phyloP scores from a whole-genome alignment of 345 rosid species.

The Eucalyptus tenuipes region DNA sequence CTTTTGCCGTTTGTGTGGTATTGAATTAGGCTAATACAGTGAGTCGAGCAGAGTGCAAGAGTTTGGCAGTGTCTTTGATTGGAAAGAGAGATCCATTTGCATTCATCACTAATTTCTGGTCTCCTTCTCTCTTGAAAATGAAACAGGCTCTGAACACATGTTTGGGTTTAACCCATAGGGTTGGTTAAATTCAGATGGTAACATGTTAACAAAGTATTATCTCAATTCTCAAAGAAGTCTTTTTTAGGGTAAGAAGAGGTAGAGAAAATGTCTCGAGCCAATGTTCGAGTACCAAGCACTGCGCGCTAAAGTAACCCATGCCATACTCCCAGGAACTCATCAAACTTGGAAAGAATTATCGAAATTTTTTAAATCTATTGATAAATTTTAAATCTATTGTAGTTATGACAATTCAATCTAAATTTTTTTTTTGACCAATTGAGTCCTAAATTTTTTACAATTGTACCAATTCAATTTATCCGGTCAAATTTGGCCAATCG shows the following conservation, averaged over 20 bases:
- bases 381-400: no score
- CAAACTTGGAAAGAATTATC: no score
- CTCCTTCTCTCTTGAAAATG: background rate
- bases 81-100: background rate
- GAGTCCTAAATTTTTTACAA: no score
- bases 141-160: background rate
- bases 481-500: no score
- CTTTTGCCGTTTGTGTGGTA: background rate
- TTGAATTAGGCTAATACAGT: background rate
- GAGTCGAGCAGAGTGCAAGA: background rate
- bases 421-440: no score
- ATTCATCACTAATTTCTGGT: background rate
- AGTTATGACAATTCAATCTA: no score
- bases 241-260: no score
- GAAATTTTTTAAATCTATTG: no score
- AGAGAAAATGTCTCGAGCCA: no score
- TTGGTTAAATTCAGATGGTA: background rate
- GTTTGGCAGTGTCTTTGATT: background rate
- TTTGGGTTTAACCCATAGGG: background rate
- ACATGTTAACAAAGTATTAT: background rate
- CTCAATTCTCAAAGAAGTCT: background rate
- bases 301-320: rapidly evolving
- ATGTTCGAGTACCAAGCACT: no score
- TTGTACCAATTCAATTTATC: no score
- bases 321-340: no score